Evolutionary conservation across 2,329 filamentous ascomycete species (phyloP), one percentile per base, ranked within the genome.

Genomic region (Fusarium oligoseptatum): DNA sequence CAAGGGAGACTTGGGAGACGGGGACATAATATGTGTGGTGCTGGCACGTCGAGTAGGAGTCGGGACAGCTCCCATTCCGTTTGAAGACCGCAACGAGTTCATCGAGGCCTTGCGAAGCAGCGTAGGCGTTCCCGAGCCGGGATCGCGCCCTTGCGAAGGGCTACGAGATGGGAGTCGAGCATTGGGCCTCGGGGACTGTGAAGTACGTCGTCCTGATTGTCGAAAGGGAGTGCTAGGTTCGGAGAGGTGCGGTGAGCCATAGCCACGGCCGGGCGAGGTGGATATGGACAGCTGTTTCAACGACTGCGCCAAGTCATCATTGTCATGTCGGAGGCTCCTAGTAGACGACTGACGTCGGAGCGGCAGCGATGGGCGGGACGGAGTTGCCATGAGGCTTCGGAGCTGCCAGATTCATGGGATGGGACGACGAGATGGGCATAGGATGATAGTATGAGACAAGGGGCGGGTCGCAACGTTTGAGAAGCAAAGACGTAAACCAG

Each of bases 31-130:
- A 71, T 86, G 84, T 60, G 81, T 82, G 14, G 86, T 84, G 75
- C 88, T 90, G 12, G 86, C 83, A 37, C 88, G 85, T 41, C 89
- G 86, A 2, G 87, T 85, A 11, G 84, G 82, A 5, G 84, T 78
- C 43, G 82, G 82, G 20, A 78, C 79, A 4, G 83, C 76, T 4
- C 80, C 81, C 20, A 81, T 80, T 60, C 85, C 85, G 73, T 82
- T 87, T 27, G 82, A 82, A 2, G 88, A 90, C 73, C 85, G 87
- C 43, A 91, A 81, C 36, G 89, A 91, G 79, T 87, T 90, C 74
- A 86, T 86, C 3, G 89, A 91, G 2, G 89, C 85, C 76, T 91
- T 91, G 32, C 88, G 86, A 43, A 89, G 80, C 7, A 91, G 82
- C 0, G 85, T 83, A 1, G 89, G 88, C 3, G 88, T 89, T 22